Evolutionary conservation across 495 filamentous ascomycete species (phyloP).

Genomic region (Astrothelium subdiscretum): DNA sequence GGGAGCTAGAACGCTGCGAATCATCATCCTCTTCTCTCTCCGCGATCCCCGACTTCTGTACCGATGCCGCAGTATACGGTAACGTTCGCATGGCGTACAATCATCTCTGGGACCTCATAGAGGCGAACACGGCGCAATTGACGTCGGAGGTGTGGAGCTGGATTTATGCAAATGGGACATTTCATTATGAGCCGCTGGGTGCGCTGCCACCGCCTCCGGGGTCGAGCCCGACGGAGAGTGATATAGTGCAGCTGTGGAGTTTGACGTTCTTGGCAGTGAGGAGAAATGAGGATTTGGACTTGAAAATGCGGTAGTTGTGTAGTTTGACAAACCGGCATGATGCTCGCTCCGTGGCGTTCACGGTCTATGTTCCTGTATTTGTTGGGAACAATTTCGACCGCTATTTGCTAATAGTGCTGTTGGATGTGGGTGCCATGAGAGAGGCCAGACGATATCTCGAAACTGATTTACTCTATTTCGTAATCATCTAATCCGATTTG

Average conservation of each 20-base stretch:
- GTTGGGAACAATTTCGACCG: no score
- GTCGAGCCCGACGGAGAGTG: slow-evolving; percentile 33
- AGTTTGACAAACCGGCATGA: no score
- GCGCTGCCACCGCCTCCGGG: slow-evolving; percentile 42
- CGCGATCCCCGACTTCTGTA: slow-evolving; percentile 42
- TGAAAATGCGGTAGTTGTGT: no score
- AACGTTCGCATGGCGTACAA: slow-evolving; percentile 48
- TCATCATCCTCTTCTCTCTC: slow-evolving; percentile 20
- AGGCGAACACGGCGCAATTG: slow-evolving; percentile 40
- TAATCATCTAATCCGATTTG: no score
- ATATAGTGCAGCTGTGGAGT: slow-evolving; percentile 46
- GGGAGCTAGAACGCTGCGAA: slow-evolving; percentile 23
- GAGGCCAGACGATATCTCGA: no score
- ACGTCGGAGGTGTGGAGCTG: slow-evolving; percentile 54
- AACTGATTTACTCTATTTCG: no score
- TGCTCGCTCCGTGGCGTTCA: no score
- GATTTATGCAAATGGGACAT: slow-evolving; percentile 39
- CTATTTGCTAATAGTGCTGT: no score
- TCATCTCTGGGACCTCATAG: slow-evolving; percentile 48
- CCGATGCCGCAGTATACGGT: slow-evolving; percentile 30
- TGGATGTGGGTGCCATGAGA: no score
- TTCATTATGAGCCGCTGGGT: slow-evolving; percentile 40
- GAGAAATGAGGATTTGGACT: slow-evolving; percentile 20
- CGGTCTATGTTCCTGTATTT: no score
- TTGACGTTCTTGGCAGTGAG: slow-evolving; percentile 45